These are phyloP conservation scores for Beauveria bassiana DNA, from an alignment of 2,329 filamentous ascomycete species.

Conservation along the genomic window DNA sequence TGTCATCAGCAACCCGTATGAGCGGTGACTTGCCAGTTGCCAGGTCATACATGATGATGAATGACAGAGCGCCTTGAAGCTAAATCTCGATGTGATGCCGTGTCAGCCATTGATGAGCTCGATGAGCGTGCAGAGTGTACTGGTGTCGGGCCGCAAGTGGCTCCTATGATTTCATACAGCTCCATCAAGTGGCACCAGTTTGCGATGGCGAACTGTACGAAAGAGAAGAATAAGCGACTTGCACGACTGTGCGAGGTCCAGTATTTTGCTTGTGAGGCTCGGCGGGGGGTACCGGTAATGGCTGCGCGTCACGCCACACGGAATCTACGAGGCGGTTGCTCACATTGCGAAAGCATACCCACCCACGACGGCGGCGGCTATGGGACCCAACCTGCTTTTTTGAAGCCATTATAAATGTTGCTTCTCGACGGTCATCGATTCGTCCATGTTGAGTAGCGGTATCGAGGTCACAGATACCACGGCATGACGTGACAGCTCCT, in stretches of 20 bases:
- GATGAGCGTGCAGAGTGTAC: not conserved
- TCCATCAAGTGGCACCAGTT: constrained; percentile 7
- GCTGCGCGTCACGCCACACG: not conserved
- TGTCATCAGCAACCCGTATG: not conserved
- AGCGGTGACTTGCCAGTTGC: no score
- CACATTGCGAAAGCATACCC: not conserved
- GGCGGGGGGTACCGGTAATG: not conserved
- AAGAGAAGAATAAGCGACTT: not conserved
- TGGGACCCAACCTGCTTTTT: no score
- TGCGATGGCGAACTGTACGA: not conserved
- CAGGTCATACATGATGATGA: no score
- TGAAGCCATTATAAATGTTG: no score
- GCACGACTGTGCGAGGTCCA: constrained; percentile 1
- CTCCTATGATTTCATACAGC: constrained; percentile 4
- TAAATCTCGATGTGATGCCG: not conserved
- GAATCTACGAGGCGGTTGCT: not conserved
- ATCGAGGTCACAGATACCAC: not conserved
- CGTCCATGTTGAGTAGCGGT: not conserved
- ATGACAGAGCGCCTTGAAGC: no score
- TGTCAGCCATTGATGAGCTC: not conserved
- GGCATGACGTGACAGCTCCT: not conserved
- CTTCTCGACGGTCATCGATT: no score
- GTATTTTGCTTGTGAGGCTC: constrained; percentile 3
- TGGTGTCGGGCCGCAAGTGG: constrained; percentile 6
- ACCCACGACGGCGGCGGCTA: not conserved